These are phyloP conservation scores for Mycena albidolilacea DNA, from an alignment of 768 basidiomycete species.

Conservation along the genomic window DNA sequence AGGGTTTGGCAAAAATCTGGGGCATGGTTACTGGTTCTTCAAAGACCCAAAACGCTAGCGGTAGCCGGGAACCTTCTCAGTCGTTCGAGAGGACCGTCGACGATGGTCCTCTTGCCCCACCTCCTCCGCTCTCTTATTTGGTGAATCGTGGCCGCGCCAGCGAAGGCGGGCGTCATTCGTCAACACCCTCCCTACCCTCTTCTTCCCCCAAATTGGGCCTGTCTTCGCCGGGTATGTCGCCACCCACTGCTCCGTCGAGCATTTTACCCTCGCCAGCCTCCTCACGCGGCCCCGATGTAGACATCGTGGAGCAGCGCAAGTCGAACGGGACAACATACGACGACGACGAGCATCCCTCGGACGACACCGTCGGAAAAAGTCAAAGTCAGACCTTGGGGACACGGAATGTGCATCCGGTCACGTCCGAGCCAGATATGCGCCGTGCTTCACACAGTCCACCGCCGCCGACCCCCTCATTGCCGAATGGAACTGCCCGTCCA, in stretches of 20 bases:
- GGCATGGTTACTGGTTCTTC: constrained; percentile 76
- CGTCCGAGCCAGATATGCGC: constrained; percentile 77
- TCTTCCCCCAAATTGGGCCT: constrained; percentile 69
- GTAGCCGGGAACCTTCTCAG: constrained; percentile 51
- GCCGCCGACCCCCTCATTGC: constrained; percentile 43
- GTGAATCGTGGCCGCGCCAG: constrained; percentile 72
- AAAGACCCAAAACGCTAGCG: constrained; percentile 55
- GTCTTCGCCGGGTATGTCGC: constrained; percentile 76
- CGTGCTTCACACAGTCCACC: constrained; percentile 51
- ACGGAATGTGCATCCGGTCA: constrained; percentile 66
- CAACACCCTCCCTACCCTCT: constrained; percentile 79
- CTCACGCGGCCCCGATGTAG: constrained; percentile 74
- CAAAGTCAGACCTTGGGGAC: constrained; percentile 45
- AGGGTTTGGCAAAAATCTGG: constrained; percentile 87
- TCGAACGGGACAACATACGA: constrained; percentile 58
- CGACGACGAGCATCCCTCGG: constrained; percentile 52
- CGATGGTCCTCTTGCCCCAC: constrained; percentile 86
- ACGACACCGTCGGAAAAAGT: constrained; percentile 52
- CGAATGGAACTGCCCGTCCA: constrained; percentile 42
- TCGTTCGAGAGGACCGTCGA: constrained; percentile 70
- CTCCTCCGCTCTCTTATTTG: constrained; percentile 92
- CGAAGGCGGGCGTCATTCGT: constrained; percentile 71
- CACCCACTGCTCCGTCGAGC: constrained; percentile 83
- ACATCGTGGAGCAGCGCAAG: constrained; percentile 59
- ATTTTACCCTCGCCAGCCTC: constrained; percentile 82